Conservation (phyloP, 129 eudicot genomes). For the Flaveria trinervia region DNA sequence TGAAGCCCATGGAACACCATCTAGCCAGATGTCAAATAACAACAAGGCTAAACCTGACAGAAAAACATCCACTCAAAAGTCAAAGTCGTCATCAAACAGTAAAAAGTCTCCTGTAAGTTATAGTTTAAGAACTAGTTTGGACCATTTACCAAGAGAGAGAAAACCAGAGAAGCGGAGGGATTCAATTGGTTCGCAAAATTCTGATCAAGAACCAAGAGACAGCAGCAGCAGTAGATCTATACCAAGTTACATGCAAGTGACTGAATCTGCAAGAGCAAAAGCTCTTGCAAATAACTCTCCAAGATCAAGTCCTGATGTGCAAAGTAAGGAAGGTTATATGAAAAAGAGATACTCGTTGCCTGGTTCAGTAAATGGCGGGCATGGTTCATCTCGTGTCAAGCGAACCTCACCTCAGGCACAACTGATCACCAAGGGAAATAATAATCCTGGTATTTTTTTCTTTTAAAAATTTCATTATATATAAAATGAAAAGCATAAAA, state of each 20-base stretch:
- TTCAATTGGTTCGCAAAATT: slow-evolving; percentile 68
- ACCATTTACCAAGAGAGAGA: slow-evolving; percentile 57
- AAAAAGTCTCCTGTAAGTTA: slow-evolving; percentile 52
- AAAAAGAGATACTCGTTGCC: slow-evolving; percentile 84
- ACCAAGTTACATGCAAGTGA: slow-evolving; percentile 94
- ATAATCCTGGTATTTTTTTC: slow-evolving; percentile 51
- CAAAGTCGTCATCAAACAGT: slow-evolving; percentile 49
- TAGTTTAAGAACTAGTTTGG: slow-evolving; percentile 48
- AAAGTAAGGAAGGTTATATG: slow-evolving; percentile 54
- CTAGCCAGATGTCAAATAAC: slow-evolving; percentile 63
- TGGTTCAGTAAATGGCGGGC: slow-evolving; percentile 55
- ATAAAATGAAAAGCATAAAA: background rate
- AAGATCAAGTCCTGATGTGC: slow-evolving; percentile 83
- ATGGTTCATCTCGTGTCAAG: slow-evolving; percentile 69
- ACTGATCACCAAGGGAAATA: slow-evolving; percentile 66
- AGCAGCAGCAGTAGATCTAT: slow-evolving; percentile 63
- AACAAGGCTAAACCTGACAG: slow-evolving; percentile 46
- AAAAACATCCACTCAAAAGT: slow-evolving; percentile 42
- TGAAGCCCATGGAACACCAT: slow-evolving; percentile 63
- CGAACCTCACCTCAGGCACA: slow-evolving; percentile 61
- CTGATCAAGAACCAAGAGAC: slow-evolving; percentile 85
- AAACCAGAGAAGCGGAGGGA: slow-evolving; percentile 63
- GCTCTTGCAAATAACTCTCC: slow-evolving; percentile 70
- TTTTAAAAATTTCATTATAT: background rate
- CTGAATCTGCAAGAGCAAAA: slow-evolving; percentile 87